phyloP scores from a whole-genome alignment of 192 early-diverging fungal species.

The Backusella parvicylindrica region DNA sequence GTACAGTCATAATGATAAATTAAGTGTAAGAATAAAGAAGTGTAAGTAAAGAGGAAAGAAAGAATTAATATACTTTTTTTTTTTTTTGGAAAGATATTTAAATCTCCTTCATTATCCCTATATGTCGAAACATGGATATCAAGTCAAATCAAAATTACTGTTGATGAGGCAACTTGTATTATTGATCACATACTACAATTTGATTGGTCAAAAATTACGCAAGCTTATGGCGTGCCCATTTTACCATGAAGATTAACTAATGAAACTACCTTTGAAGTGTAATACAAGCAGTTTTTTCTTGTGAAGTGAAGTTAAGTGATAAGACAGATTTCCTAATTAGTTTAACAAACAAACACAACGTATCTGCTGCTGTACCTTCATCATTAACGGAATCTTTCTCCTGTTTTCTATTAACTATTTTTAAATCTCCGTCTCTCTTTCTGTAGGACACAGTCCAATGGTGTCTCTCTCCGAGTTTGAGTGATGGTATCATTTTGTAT shows the following conservation, averaged over 20 bases:
- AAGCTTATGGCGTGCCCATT: conserved; percentile 13
- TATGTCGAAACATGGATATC: neutral
- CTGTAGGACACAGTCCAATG: too few species aligned
- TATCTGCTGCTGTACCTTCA: neutral
- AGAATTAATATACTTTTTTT: conserved; percentile 59
- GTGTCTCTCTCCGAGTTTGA: too few species aligned
- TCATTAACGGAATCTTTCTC: neutral
- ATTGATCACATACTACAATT: neutral
- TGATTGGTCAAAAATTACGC: conserved; percentile 21
- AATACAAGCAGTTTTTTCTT: neutral
- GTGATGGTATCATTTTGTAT: too few species aligned
- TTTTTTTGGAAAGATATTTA: neutral
- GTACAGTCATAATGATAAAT: neutral
- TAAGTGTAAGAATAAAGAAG: neutral
- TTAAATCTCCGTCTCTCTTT: neutral
- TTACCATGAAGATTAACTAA: neutral
- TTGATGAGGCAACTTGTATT: conserved; percentile 14
- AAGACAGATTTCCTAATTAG: neutral
- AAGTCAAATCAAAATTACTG: conserved; percentile 19
- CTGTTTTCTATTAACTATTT: neutral
- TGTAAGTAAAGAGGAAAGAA: neutral
- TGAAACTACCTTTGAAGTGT: neutral
- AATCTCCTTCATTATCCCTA: conserved; percentile 1
- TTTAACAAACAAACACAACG: neutral
- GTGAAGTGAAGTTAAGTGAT: neutral